phyloP scores from a whole-genome alignment of 192 early-diverging fungal genomes.

The Coemansia sp. region DNA sequence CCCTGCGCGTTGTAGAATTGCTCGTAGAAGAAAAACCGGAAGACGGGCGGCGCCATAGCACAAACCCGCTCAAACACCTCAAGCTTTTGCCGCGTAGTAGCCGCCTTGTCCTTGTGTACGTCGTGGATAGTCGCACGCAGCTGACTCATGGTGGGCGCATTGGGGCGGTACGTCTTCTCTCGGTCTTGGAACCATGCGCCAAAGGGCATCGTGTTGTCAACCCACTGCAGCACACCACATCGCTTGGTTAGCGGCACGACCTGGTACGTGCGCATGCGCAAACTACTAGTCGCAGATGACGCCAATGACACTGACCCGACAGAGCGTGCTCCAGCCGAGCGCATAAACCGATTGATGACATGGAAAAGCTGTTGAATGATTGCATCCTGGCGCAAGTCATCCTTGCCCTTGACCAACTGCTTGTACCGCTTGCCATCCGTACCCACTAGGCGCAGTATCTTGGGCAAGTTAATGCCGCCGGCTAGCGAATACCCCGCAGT shows the following conservation, averaged over 20 bases:
- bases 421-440: conserved; percentile 51
- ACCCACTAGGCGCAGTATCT: conserved; percentile 45
- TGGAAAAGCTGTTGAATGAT: conserved; percentile 68
- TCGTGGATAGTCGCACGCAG: conserved; percentile 33
- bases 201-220: conserved; percentile 71
- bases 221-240: conserved; percentile 95
- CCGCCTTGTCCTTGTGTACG: conserved; percentile 40
- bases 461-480: conserved; percentile 57
- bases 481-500: conserved; percentile 43
- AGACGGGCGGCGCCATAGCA: conserved; percentile 58
- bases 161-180: conserved; percentile 57
- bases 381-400: conserved; percentile 79
- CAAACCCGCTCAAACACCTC: conserved; percentile 58
- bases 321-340: conserved; percentile 20
- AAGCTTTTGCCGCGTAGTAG: conserved; percentile 61
- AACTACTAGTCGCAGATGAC: conserved; percentile 18
- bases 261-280: conserved; percentile 62
- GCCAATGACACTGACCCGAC: background rate
- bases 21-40: conserved; percentile 79
- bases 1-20: conserved; percentile 66
- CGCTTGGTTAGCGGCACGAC: conserved; percentile 89
- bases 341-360: conserved; percentile 64
- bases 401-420: conserved; percentile 62
- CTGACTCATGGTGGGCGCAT: conserved; percentile 41
- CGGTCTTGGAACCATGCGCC: conserved; percentile 70